phyloP scores from a whole-genome alignment of 306 rosid genomes.

The Corylus avellana region DNA sequence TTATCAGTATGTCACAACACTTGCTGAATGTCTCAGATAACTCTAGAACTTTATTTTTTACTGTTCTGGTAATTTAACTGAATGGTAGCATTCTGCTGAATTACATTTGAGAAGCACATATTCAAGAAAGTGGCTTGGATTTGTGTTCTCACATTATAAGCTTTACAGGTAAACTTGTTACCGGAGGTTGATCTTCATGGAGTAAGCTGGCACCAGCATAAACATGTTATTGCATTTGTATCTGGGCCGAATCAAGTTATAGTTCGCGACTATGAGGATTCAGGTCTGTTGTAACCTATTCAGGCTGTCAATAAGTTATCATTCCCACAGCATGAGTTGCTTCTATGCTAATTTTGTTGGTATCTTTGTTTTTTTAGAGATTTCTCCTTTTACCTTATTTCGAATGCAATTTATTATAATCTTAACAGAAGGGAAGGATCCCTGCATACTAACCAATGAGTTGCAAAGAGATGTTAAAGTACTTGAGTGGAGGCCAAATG shows the following conservation, averaged over 20 bases:
- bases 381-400: neutral
- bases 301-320: neutral
- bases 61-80: neutral
- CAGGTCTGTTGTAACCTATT: slow-evolving; percentile 50
- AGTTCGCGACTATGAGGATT: slow-evolving; percentile 72
- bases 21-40: neutral
- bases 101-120: neutral
- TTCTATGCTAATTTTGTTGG: neutral
- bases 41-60: neutral
- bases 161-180: slow-evolving; percentile 67
- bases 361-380: neutral
- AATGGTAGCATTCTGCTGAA: neutral
- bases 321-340: neutral
- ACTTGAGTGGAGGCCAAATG: slow-evolving; percentile 94
- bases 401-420: slow-evolving; percentile 20
- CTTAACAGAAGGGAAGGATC: slow-evolving; percentile 79
- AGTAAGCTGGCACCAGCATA: slow-evolving; percentile 90
- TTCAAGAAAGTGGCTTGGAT: slow-evolving; percentile 4
- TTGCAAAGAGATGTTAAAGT: slow-evolving; percentile 69
- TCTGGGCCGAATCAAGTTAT: slow-evolving; percentile 67
- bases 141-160: slow-evolving; percentile 1
- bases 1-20: neutral
- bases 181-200: slow-evolving; percentile 85
- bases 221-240: slow-evolving; percentile 78
- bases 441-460: slow-evolving; percentile 67